phyloP scores from a whole-genome alignment of 495 filamentous ascomycete species.

The Astrocystis sublimbata region DNA sequence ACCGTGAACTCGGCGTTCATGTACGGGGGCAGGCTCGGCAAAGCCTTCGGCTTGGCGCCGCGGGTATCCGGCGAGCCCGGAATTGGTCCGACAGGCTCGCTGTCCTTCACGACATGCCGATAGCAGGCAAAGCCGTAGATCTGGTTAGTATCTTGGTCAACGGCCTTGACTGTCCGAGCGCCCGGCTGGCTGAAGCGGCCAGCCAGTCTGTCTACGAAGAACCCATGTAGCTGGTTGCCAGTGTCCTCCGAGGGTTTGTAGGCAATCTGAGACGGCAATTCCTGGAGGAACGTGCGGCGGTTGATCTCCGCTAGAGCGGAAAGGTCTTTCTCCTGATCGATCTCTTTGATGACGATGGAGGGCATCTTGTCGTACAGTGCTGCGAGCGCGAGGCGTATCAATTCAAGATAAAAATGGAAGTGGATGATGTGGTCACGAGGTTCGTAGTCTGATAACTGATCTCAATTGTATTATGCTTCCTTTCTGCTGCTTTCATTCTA shows the following conservation, averaged over 20 bases:
- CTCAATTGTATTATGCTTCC: no score
- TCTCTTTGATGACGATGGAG: neutral
- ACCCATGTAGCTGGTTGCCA: neutral
- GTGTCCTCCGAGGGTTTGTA: neutral
- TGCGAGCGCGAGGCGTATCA: neutral
- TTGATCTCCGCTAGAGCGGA: constrained; percentile 16
- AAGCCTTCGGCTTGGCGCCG: neutral
- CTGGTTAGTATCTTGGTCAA: constrained; percentile 4
- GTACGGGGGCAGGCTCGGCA: neutral
- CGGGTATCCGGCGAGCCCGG: neutral
- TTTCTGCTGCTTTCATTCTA: neutral
- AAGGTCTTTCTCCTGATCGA: neutral
- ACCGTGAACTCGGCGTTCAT: constrained; percentile 1
- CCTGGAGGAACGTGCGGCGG: neutral
- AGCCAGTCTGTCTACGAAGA: constrained; percentile 6
- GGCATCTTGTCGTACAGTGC: neutral
- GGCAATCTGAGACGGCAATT: constrained; percentile 5
- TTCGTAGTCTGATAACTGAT: neutral
- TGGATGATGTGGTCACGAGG: neutral
- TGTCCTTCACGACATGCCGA: neutral
- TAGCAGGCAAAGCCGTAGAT: constrained; percentile 8
- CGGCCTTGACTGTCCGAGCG: neutral
- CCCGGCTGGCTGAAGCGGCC: neutral
- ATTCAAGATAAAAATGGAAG: neutral
- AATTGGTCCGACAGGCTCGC: neutral